A percentile compares a stretch with the other conserved stretches of the same genome.
These are phyloP conservation scores for Saxophila tyrrhenica DNA, from an alignment of 495 filamentous ascomycete genomes.

Conservation along the genomic window DNA sequence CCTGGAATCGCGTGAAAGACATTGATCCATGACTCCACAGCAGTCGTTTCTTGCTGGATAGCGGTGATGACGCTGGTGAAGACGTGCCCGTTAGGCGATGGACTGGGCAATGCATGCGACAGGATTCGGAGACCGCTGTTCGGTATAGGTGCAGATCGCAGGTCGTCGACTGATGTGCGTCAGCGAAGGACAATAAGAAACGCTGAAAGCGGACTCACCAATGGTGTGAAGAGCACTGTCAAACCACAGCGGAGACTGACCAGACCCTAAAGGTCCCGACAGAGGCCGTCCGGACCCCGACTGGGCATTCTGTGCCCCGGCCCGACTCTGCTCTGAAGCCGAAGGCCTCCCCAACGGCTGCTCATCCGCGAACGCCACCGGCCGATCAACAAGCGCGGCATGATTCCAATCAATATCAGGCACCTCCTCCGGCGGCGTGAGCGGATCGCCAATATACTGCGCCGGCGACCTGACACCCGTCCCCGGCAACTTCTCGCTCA, in stretches of 20 bases:
- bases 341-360: neutral
- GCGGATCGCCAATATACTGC: neutral
- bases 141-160: neutral
- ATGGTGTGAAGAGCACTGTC: slow-evolving; percentile 3
- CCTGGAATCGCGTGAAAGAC: slow-evolving; percentile 53
- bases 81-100: slow-evolving; percentile 38
- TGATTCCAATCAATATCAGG: neutral
- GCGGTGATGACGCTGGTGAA: slow-evolving; percentile 42
- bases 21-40: slow-evolving; percentile 44
- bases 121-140: slow-evolving; percentile 43
- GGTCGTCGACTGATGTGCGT: slow-evolving; percentile 8
- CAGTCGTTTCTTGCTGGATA: slow-evolving; percentile 40
- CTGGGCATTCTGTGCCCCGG: neutral
- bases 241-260: neutral
- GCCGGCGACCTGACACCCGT: neutral
- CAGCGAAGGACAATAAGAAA: too few species aligned
- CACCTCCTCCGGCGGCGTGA: neutral
- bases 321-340: neutral
- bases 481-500: neutral
- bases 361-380: neutral
- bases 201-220: neutral
- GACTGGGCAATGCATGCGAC: slow-evolving; percentile 52
- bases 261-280: neutral
- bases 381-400: neutral
- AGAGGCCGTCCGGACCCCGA: neutral